Evolutionary conservation across 768 basidiomycete species (phyloP).

Genomic region (Kwoniella dejecticola): DNA sequence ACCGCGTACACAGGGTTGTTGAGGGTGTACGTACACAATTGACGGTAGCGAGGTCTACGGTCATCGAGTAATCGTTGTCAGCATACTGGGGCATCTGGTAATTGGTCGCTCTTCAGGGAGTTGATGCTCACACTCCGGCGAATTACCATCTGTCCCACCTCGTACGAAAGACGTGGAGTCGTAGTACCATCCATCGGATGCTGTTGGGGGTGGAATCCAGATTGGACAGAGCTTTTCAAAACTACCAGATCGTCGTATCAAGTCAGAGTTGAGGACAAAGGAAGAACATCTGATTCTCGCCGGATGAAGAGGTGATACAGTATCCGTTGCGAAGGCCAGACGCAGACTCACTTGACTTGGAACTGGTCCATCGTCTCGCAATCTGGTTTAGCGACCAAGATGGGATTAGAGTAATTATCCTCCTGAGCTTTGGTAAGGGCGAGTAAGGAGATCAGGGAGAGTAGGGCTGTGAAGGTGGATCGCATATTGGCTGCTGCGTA

Average conservation of each 20-base stretch:
- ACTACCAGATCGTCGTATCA: background rate
- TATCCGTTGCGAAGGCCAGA: background rate
- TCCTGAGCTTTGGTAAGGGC: background rate
- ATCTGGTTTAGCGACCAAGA: slow-evolving; percentile 8
- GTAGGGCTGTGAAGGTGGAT: background rate
- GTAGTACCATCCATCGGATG: slow-evolving; percentile 10
- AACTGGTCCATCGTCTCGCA: slow-evolving; percentile 1
- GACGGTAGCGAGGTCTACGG: slow-evolving; percentile 2
- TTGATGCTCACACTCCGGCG: slow-evolving; percentile 5
- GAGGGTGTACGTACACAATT: slow-evolving; percentile 12
- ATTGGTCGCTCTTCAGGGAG: background rate
- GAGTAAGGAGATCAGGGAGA: background rate
- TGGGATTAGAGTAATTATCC: slow-evolving; percentile 4
- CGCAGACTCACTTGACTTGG: background rate
- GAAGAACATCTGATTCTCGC: too few species aligned
- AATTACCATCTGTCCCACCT: slow-evolving; percentile 13
- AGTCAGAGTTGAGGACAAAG: background rate
- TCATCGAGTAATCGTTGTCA: too few species aligned
- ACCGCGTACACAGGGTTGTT: too few species aligned
- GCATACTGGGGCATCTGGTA: too few species aligned
- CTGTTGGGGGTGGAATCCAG: slow-evolving; percentile 4
- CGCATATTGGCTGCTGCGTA: background rate
- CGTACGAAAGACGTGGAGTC: slow-evolving; percentile 3
- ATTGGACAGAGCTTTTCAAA: slow-evolving; percentile 11
- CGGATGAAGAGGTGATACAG: background rate